A percentile compares a stretch with the other conserved stretches of the same genome.
phyloP scores from a whole-genome alignment of 768 basidiomycete species.

The Amyloporia xantha region DNA sequence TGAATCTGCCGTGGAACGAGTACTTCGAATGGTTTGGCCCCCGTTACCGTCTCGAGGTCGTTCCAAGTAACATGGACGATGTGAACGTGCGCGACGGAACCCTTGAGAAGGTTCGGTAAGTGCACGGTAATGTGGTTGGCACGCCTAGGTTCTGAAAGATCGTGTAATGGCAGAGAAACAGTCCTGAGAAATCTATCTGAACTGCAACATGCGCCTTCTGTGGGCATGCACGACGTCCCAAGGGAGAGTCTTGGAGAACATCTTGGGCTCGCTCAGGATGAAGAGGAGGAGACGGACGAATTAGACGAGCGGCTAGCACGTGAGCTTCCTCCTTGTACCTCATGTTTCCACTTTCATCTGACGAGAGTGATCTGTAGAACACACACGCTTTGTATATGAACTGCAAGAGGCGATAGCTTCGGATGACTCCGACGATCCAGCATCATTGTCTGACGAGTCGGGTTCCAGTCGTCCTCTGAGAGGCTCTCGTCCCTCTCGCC shows the following conservation, averaged over 20 bases:
- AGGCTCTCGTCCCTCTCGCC: constrained; percentile 20
- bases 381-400: constrained; percentile 51
- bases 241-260: constrained; percentile 58
- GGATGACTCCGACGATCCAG: constrained; percentile 22
- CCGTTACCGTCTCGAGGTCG: constrained; percentile 86
- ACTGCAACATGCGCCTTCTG: constrained; percentile 73
- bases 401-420: constrained; percentile 23
- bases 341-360: neutral
- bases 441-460: constrained; percentile 36
- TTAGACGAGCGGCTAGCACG: constrained; percentile 68
- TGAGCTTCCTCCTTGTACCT: constrained; percentile 37
- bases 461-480: constrained; percentile 21
- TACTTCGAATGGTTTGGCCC: constrained; percentile 99
- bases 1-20: constrained; percentile 76
- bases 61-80: constrained; percentile 92
- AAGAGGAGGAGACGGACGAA: constrained; percentile 41
- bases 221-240: constrained; percentile 80
- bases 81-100: constrained; percentile 77
- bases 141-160: neutral
- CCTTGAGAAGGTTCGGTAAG: constrained; percentile 72
- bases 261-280: constrained; percentile 51
- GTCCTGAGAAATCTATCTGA: constrained; percentile 51
- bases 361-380: constrained; percentile 44
- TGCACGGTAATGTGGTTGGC: constrained; percentile 8
- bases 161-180: constrained; percentile 28